Percentiles rank a stretch among this genome's conserved stretches.
Conservation (phyloP, 164 flowering plant species). For the Piper longum region DNA sequence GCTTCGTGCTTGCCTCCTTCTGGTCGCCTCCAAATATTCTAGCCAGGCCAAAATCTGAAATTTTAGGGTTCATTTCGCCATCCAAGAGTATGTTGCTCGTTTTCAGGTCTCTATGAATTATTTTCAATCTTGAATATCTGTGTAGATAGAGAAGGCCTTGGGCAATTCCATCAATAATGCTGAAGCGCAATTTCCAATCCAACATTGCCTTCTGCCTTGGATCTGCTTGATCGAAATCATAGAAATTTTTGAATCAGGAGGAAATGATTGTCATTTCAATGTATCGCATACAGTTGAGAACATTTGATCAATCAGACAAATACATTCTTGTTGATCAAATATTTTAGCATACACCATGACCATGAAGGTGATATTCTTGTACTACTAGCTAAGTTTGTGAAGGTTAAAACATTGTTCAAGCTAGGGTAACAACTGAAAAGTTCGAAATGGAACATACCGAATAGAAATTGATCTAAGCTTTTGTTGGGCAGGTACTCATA, state of each 20-base stretch:
- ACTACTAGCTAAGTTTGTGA: no score
- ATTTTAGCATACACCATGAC: no score
- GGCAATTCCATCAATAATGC: not conserved
- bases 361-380: no score
- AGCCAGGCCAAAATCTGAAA: not conserved
- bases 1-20: not conserved
- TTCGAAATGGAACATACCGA: not conserved
- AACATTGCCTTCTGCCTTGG: not conserved
- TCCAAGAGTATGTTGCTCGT: not conserved
- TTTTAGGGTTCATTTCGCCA: not conserved
- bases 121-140: not conserved
- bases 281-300: not conserved
- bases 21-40: not conserved
- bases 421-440: not conserved
- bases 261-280: not conserved
- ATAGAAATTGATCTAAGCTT: slow-evolving; percentile 2
- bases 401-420: no score
- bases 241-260: not conserved
- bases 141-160: not conserved
- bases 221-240: not conserved
- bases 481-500: slow-evolving; percentile 6
- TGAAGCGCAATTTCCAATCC: not conserved
- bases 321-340: no score
- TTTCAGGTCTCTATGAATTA: not conserved
- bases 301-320: no score